Evolutionary conservation across 331 rosid genomes (phyloP).

Genomic region (Stylosanthes scabra): DNA sequence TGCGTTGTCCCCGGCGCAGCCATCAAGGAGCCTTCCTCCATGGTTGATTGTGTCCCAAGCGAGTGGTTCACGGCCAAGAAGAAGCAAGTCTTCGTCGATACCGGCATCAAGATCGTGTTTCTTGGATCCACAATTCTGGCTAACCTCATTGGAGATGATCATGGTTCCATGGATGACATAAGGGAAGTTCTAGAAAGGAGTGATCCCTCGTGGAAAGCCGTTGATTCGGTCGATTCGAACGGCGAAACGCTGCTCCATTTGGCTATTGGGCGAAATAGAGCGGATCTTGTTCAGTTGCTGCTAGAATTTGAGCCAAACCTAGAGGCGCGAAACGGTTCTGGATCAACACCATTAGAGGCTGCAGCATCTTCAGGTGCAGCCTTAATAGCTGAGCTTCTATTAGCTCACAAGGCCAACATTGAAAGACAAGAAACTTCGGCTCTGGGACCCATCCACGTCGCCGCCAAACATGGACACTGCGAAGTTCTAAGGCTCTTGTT

Average conservation of each 20-base stretch:
- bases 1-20: constrained; percentile 85
- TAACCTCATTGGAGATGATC: constrained; percentile 56
- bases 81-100: constrained; percentile 87
- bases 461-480: constrained; percentile 58
- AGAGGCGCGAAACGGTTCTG: constrained; percentile 47
- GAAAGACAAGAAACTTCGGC: constrained; percentile 55
- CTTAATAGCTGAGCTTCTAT: constrained; percentile 68
- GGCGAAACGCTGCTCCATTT: constrained; percentile 69
- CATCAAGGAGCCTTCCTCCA: constrained; percentile 57
- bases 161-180: constrained; percentile 70
- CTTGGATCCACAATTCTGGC: constrained; percentile 62
- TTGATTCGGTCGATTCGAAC: constrained; percentile 56
- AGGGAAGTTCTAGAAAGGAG: constrained; percentile 71
- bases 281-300: constrained; percentile 73
- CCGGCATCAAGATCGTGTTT: constrained; percentile 69
- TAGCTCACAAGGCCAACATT: constrained; percentile 62
- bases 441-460: constrained; percentile 63
- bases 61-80: constrained; percentile 80
- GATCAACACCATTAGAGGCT: constrained; percentile 56
- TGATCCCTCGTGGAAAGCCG: constrained; percentile 60
- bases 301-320: constrained; percentile 69
- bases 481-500: constrained; percentile 69
- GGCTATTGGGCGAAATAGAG: constrained; percentile 56
- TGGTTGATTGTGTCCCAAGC: constrained; percentile 61
- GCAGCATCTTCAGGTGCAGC: constrained; percentile 61